phyloP scores from a whole-genome alignment of 495 filamentous ascomycete species.

The Wilcoxina mikolae region DNA sequence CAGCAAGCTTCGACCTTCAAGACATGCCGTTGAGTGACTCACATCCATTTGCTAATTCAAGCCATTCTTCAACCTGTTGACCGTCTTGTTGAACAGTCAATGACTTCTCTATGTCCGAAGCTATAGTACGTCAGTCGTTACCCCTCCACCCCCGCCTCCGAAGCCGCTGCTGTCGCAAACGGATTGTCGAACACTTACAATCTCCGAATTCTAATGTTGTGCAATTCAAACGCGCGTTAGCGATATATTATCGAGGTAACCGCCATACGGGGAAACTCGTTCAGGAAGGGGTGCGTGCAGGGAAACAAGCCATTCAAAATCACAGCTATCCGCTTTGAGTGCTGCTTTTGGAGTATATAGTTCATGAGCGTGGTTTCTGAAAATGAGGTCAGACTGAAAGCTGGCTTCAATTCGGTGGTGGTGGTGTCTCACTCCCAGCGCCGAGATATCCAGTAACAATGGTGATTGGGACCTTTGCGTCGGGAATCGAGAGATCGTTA shows the following conservation, averaged over 20 bases:
- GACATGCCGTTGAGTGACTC: too few relatives aligned
- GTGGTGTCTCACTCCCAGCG: slow-evolving; percentile 46
- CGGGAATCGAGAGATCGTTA: slow-evolving; percentile 30
- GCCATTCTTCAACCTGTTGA: slow-evolving; percentile 82
- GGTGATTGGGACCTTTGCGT: slow-evolving; percentile 73
- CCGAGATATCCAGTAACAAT: slow-evolving; percentile 88
- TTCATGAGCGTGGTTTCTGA: slow-evolving; percentile 85
- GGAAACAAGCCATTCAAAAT: slow-evolving; percentile 69
- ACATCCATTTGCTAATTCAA: slow-evolving; percentile 90
- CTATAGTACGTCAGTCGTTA: slow-evolving; percentile 32
- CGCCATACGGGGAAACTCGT: too few relatives aligned
- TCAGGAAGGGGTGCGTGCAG: background rate
- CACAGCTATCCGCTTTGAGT: slow-evolving; percentile 94
- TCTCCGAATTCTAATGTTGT: slow-evolving; percentile 98
- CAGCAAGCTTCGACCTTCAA: too few relatives aligned
- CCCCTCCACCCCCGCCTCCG: slow-evolving; percentile 2
- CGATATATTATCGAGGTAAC: background rate
- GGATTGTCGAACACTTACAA: slow-evolving; percentile 40
- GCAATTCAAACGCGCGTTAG: background rate
- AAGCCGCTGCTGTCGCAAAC: too few relatives aligned
- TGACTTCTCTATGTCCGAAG: slow-evolving; percentile 85
- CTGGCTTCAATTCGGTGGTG: background rate
- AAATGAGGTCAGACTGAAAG: background rate
- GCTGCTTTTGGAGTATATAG: slow-evolving; percentile 81
- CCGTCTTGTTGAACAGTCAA: slow-evolving; percentile 75